Evolutionary conservation across 202 grass and related monocot genomes (phyloP).

Genomic region (Elaeis oleifera): DNA sequence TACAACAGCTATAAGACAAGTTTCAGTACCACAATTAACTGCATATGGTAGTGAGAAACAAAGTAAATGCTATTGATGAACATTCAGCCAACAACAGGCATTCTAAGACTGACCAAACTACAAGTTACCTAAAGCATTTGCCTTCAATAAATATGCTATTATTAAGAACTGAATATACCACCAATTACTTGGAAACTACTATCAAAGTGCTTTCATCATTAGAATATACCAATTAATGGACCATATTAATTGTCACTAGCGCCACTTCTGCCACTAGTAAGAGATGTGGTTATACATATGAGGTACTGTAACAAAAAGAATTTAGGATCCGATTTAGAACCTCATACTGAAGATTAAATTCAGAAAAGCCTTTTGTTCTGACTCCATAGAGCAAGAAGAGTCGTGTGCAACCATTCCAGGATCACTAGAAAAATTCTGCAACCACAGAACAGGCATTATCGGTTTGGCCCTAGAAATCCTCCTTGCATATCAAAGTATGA

Average conservation of each 20-base stretch:
- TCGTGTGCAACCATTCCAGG: conserved; percentile 65
- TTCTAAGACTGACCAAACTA: too few species aligned
- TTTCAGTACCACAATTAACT: too few species aligned
- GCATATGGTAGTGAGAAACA: neutral
- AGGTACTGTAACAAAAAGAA: neutral
- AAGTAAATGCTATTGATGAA: neutral
- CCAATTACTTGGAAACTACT: neutral
- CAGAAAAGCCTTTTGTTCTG: conserved; percentile 51
- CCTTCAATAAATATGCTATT: neutral
- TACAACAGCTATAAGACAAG: too few species aligned
- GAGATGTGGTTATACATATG: neutral
- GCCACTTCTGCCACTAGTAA: neutral
- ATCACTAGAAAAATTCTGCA: conserved; percentile 90
- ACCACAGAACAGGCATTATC: neutral
- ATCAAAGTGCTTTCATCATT: neutral
- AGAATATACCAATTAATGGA: neutral
- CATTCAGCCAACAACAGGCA: too few species aligned
- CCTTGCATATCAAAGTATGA: too few species aligned
- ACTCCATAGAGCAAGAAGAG: conserved; percentile 61
- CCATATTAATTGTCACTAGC: too few species aligned
- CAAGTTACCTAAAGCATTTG: neutral
- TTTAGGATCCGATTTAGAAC: conserved; percentile 8
- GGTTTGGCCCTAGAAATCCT: too few species aligned
- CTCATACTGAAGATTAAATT: conserved; percentile 50
- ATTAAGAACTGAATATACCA: too few species aligned